Conservation (phyloP, 805 yeast genomes). For the Cyberlindnera petersonii region DNA sequence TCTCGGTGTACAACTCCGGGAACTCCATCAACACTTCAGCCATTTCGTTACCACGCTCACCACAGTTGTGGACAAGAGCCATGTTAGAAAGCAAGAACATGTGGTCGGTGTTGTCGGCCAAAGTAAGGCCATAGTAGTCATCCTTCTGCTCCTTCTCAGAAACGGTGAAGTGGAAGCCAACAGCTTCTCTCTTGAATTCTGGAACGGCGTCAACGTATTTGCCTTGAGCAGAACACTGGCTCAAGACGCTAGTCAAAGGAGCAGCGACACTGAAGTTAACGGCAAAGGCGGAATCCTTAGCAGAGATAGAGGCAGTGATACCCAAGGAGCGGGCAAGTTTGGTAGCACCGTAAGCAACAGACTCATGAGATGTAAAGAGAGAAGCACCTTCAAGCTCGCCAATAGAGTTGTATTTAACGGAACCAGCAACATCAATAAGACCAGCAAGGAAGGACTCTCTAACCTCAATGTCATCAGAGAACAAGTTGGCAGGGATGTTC, state of each 20-base stretch:
- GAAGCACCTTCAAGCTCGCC: slow-evolving; percentile 19
- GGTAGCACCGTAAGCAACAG: slow-evolving; percentile 35
- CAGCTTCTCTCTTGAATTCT: slow-evolving; percentile 9
- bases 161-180: slow-evolving; percentile 31
- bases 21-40: slow-evolving; percentile 99
- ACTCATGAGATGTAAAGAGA: slow-evolving; percentile 30
- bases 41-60: slow-evolving; percentile 99
- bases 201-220: slow-evolving; percentile 10
- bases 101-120: slow-evolving; percentile 35
- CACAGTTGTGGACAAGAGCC: slow-evolving; percentile 44
- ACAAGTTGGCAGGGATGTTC: too few species aligned
- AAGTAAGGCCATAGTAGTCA: slow-evolving; percentile 41
- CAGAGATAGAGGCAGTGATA: too few species aligned
- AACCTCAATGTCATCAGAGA: too few species aligned
- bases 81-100: slow-evolving; percentile 38
- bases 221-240: slow-evolving; percentile 25
- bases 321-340: slow-evolving; percentile 43
- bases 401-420: slow-evolving; percentile 24
- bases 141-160: slow-evolving; percentile 28
- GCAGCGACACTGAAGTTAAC: slow-evolving; percentile 27
- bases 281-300: slow-evolving; percentile 25
- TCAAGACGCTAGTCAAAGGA: slow-evolving; percentile 26
- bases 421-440: slow-evolving; percentile 39
- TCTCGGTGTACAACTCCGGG: slow-evolving; percentile 93
- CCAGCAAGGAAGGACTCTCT: slow-evolving; percentile 45